Evolutionary conservation across 768 basidiomycete species (phyloP), one percentile per base, ranked within the genome.

Genomic region (Strobilomyces echinocephalus): DNA sequence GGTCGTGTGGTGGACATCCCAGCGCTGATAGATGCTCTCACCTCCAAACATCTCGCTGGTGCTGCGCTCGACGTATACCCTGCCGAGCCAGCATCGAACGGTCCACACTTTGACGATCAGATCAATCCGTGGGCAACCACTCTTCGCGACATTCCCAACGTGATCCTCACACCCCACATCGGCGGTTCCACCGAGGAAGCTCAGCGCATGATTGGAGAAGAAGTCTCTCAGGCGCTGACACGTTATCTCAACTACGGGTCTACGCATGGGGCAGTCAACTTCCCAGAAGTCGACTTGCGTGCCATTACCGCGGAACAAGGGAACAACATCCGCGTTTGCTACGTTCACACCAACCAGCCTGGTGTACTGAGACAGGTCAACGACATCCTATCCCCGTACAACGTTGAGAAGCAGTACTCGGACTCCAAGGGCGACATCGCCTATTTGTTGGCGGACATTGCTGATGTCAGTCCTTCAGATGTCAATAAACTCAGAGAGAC

Each of bases 181-280:
- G 97, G 97, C 53, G 97, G 97, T 38, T 98, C 95, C 30, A 99
- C 97, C 16, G 97, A 99, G 70, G 97, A 99, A 70, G 97, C 97
- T 6, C 97, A 99, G 72, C 81, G 85, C 50, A 91, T 95, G 84
- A 98, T 99, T 55, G 97, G 97, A 14, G 86, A 91, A 53, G 97
- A 99, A 71, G 97, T 99, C 45, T 82, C 91, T 5, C 79, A 81
- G 33, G 84, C 94, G 3, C 75, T 99, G 40, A 77, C 80, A 21
- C 87, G 94, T 50, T 99, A 97, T 73, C 84, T 98, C 69, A 88
- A 86, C 72, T 92, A 86, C 66, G 97, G 97, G 47, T 86, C 93
- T 24, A 90, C 91, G 4, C 56, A 92, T 52, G 93, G 94, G 44
- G 87, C 93, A 4, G 97, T 98, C 78, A 98, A 98, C 77, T 97